Evolutionary conservation across 768 basidiomycete genomes (phyloP).

Genomic region (Mycena leptocephala): DNA sequence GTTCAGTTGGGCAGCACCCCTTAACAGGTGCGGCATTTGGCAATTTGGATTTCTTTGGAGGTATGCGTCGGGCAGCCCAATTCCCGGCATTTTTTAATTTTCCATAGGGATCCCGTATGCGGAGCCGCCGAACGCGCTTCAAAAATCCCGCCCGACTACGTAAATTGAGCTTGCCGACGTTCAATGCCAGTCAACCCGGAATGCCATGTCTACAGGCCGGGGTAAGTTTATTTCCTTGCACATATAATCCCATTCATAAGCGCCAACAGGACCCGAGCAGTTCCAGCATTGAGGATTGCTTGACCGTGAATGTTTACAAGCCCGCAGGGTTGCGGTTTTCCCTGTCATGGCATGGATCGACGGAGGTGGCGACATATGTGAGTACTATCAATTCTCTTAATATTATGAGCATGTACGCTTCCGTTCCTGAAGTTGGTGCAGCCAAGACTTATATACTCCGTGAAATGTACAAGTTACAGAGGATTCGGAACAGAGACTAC

Average conservation of each 20-base stretch:
- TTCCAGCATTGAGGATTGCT: constrained; percentile 62
- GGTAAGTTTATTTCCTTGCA: background rate
- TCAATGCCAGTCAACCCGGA: constrained; percentile 49
- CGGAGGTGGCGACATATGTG: constrained; percentile 38
- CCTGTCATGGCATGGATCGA: constrained; percentile 37
- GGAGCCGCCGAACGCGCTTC: constrained; percentile 49
- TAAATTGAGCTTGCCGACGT: constrained; percentile 37
- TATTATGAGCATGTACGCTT: background rate
- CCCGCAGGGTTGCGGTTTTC: constrained; percentile 49
- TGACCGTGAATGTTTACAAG: constrained; percentile 63
- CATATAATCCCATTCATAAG: background rate
- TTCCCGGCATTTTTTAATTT: background rate
- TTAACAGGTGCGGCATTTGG: background rate
- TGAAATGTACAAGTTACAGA: constrained; percentile 20
- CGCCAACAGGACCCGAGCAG: background rate
- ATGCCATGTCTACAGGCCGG: constrained; percentile 47
- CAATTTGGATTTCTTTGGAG: constrained; percentile 19
- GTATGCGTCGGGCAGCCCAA: background rate
- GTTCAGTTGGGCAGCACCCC: constrained; percentile 3
- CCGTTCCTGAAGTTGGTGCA: constrained; percentile 13
- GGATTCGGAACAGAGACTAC: background rate
- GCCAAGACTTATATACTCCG: constrained; percentile 47
- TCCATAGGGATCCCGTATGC: constrained; percentile 46
- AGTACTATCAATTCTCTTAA: background rate
- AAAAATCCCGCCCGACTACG: constrained; percentile 44